A percentile compares a stretch with the other conserved stretches of the same genome.
Evolutionary conservation across 495 filamentous ascomycete genomes (phyloP).

Genomic region (Aspergillus bridgeri): DNA sequence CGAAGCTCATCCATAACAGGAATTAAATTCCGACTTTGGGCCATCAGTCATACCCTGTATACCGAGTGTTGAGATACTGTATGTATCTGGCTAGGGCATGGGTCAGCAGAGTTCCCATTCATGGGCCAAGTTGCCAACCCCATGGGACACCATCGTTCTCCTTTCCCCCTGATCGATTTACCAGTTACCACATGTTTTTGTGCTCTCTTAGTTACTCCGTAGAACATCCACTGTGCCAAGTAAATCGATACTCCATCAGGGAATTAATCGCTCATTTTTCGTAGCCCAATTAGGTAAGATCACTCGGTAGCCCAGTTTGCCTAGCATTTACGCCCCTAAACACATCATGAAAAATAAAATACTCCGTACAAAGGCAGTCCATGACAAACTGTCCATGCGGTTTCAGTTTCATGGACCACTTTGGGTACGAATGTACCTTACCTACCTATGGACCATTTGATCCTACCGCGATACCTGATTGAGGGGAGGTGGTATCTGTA

Average conservation of each 20-base stretch:
- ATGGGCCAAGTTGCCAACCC: neutral
- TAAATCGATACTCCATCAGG: neutral
- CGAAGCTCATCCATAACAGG: neutral
- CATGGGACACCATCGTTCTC: neutral
- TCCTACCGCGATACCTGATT: neutral
- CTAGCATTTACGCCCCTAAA: too few species aligned
- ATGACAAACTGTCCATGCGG: too few species aligned
- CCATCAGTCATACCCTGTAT: neutral
- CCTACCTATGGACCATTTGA: neutral
- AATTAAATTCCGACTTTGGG: neutral
- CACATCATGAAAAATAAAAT: neutral
- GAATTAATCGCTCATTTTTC: neutral
- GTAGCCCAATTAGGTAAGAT: neutral
- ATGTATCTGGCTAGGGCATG: too few species aligned
- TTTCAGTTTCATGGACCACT: too few species aligned
- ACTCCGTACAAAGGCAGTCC: too few species aligned
- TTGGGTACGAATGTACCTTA: too few species aligned
- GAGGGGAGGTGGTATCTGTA: neutral
- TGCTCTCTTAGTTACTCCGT: neutral
- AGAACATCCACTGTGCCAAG: neutral
- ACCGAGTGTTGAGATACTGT: too few species aligned
- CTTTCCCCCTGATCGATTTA: neutral
- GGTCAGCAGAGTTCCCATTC: too few species aligned
- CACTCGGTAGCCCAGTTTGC: neutral
- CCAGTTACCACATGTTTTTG: neutral